Percentiles rank a stretch among this genome's conserved stretches.
These are phyloP conservation scores for Hysterium pulicare DNA, from an alignment of 2,329 filamentous ascomycete species.

Conservation along the genomic window DNA sequence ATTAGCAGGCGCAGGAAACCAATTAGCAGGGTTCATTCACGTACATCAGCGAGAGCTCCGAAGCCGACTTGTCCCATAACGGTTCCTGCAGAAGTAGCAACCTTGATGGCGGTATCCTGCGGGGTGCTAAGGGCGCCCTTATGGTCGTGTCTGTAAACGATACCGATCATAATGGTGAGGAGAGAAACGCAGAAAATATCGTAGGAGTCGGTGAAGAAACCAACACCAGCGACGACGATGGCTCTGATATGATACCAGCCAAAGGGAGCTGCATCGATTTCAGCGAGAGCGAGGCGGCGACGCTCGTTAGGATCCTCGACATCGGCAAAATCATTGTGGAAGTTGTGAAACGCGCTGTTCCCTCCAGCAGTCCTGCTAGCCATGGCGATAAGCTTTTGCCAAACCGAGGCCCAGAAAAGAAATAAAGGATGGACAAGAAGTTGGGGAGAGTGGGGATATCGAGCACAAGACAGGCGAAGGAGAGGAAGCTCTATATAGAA, in stretches of 20 bases:
- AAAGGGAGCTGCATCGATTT: constrained; percentile 78
- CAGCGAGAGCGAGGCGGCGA: constrained; percentile 71
- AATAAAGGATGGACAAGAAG: background rate
- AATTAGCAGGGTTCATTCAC: background rate
- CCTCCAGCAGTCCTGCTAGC: constrained; percentile 21
- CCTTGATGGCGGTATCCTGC: constrained; percentile 82
- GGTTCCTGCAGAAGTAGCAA: constrained; percentile 78
- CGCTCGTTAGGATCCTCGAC: constrained; percentile 72
- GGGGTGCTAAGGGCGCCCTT: constrained; percentile 54
- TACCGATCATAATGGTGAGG: constrained; percentile 65
- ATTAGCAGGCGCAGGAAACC: constrained; percentile 50
- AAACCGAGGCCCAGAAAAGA: background rate
- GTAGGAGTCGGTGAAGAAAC: constrained; percentile 87
- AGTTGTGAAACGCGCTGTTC: constrained; percentile 51
- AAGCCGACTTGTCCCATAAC: constrained; percentile 81
- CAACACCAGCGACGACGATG: constrained; percentile 74
- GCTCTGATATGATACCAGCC: constrained; percentile 80
- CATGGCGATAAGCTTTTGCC: background rate
- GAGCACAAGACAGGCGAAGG: background rate
- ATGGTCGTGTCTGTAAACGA: constrained; percentile 65
- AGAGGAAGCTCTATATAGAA: background rate
- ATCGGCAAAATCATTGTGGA: constrained; percentile 68
- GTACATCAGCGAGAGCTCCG: constrained; percentile 50
- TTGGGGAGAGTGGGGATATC: background rate
- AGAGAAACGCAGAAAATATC: constrained; percentile 52